These are phyloP conservation scores for Candida mattraensis DNA, from an alignment of 805 yeast species.

Conservation along the genomic window DNA sequence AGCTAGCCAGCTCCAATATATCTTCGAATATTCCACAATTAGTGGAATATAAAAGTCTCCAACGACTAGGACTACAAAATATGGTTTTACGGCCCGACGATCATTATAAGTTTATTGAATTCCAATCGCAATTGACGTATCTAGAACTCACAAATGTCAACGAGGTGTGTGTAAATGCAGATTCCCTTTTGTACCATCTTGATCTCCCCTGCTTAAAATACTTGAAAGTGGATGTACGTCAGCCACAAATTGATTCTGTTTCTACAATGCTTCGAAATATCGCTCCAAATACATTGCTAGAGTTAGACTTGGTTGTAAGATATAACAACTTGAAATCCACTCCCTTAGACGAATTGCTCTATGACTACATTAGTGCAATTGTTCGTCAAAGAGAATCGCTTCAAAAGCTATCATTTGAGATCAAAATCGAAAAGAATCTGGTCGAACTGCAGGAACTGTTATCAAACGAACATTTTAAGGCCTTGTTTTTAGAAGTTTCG, in stretches of 20 bases:
- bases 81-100: slow-evolving; percentile 10
- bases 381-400: slow-evolving; percentile 18
- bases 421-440: slow-evolving; percentile 22
- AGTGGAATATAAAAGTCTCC: slow-evolving; percentile 3
- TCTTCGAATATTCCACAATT: slow-evolving; percentile 5
- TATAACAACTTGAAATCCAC: slow-evolving; percentile 20
- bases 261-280: slow-evolving; percentile 17
- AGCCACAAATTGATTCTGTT: slow-evolving; percentile 19
- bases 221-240: slow-evolving; percentile 25
- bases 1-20: slow-evolving; percentile 11
- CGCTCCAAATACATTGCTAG: slow-evolving; percentile 18
- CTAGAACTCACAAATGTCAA: slow-evolving; percentile 18
- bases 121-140: slow-evolving; percentile 13
- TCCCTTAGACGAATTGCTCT: slow-evolving; percentile 17
- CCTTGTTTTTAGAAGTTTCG: slow-evolving; percentile 11
- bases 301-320: slow-evolving; percentile 25
- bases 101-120: slow-evolving; percentile 1
- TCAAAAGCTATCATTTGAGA: slow-evolving; percentile 26
- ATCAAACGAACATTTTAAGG: slow-evolving; percentile 16
- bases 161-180: slow-evolving; percentile 11
- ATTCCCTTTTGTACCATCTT: slow-evolving; percentile 17
- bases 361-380: slow-evolving; percentile 19
- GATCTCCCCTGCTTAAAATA: slow-evolving; percentile 7
- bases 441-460: slow-evolving; percentile 22
- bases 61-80: slow-evolving; percentile 14